A percentile compares a stretch with the other conserved stretches of the same genome.
Conservation (phyloP, 2,329 filamentous ascomycete genomes). For the Bimuria novae-zelandiae region DNA sequence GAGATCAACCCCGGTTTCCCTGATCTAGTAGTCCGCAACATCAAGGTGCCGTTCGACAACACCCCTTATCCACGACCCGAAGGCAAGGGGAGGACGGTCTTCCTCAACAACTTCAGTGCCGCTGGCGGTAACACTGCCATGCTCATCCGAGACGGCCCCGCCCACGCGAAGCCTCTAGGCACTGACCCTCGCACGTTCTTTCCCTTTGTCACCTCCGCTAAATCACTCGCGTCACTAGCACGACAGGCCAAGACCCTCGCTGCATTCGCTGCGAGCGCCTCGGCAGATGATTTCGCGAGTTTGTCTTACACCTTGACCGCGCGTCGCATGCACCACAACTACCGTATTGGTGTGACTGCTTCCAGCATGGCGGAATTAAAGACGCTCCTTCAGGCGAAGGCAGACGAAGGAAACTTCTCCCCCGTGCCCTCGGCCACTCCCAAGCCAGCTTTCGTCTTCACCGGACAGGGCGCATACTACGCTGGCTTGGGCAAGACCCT, state of each 20-base stretch:
- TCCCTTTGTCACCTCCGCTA: conserved; percentile 13
- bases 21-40: conserved; percentile 50
- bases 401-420: not conserved
- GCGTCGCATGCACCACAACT: conserved; percentile 19
- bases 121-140: conserved; percentile 45
- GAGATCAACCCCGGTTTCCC: conserved; percentile 52
- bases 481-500: conserved; percentile 17
- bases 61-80: conserved; percentile 43
- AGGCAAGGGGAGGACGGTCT: conserved; percentile 17
- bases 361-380: conserved; percentile 3
- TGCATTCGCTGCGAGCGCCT: conserved; percentile 4
- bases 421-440: not conserved
- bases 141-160: conserved; percentile 27
- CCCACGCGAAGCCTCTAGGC: conserved; percentile 6
- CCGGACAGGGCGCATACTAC: conserved; percentile 45
- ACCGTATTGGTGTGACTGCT: conserved; percentile 9
- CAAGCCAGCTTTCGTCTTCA: conserved; percentile 42
- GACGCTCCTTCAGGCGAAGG: not conserved
- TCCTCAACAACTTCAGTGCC: conserved; percentile 48
- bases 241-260: conserved; percentile 1
- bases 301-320: conserved; percentile 30
- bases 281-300: conserved; percentile 18
- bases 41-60: conserved; percentile 47
- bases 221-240: not conserved
- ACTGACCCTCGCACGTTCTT: not conserved